phyloP scores from a whole-genome alignment of 202 grass and related monocot species.

The Eragrostis tef region DNA sequence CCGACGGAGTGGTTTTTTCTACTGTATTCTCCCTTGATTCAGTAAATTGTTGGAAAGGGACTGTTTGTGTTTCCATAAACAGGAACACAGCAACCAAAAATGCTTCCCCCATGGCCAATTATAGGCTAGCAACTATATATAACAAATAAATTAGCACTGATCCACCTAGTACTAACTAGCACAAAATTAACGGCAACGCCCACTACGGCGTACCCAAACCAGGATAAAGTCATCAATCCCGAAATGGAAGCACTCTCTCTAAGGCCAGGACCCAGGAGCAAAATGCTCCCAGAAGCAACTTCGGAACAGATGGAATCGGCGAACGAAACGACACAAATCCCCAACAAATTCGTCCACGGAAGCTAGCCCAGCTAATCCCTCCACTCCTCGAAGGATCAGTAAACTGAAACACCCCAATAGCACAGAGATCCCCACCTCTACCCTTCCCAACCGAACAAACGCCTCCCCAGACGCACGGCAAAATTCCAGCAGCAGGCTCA shows the following conservation, averaged over 20 bases:
- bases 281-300: conserved; percentile 35
- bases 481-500: background rate
- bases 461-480: background rate
- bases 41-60: background rate
- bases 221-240: background rate
- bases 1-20: background rate
- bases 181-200: background rate
- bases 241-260: conserved; percentile 29
- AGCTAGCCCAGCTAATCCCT: background rate
- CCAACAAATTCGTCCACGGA: background rate
- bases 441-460: conserved; percentile 1
- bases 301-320: conserved; percentile 29
- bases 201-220: background rate
- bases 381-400: background rate
- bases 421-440: conserved; percentile 1
- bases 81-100: background rate
- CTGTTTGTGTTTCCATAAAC: background rate
- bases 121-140: background rate
- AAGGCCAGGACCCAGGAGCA: background rate
- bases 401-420: background rate
- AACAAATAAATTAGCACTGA: background rate
- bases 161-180: background rate
- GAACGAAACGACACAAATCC: conserved; percentile 12
- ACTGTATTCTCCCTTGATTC: conserved; percentile 4
- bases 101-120: background rate